Evolutionary conservation across 768 basidiomycete genomes (phyloP).

Genomic region (Pulveroboletus sp.): DNA sequence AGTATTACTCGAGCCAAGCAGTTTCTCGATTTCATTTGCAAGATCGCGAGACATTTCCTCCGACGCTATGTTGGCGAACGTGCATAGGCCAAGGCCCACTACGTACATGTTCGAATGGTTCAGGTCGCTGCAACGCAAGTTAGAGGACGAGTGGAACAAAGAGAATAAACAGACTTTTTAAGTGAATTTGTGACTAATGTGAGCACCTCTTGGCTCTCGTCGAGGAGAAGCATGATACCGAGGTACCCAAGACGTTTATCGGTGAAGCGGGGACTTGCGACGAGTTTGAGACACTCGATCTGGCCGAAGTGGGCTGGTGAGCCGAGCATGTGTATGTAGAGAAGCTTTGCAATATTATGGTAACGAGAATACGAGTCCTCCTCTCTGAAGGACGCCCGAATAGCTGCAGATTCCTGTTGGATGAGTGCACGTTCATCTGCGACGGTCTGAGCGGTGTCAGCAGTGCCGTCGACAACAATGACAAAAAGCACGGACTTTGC

Average conservation of each 20-base stretch:
- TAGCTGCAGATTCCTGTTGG: slow-evolving; percentile 95
- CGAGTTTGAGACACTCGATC: slow-evolving; percentile 93
- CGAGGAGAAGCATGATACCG: slow-evolving; percentile 95
- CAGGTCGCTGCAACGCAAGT: slow-evolving; percentile 70
- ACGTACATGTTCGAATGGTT: slow-evolving; percentile 99
- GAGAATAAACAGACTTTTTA: slow-evolving; percentile 67
- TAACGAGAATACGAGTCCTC: slow-evolving; percentile 94
- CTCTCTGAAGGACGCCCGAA: slow-evolving; percentile 94
- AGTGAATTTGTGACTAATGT: slow-evolving; percentile 97
- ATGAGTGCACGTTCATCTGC: slow-evolving; percentile 97
- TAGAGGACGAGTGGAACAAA: slow-evolving; percentile 5
- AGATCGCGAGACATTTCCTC: slow-evolving; percentile 99
- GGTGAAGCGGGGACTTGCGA: slow-evolving; percentile 90
- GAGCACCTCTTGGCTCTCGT: slow-evolving; percentile 96
- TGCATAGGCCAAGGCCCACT: slow-evolving; percentile 94
- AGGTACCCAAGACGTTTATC: slow-evolving; percentile 97
- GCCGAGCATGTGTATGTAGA: slow-evolving; percentile 99
- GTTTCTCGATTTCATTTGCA: slow-evolving; percentile 95
- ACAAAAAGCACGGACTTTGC: slow-evolving; percentile 62
- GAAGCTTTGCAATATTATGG: slow-evolving; percentile 95
- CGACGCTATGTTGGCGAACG: slow-evolving; percentile 97
- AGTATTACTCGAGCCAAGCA: slow-evolving; percentile 94
- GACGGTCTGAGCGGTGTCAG: slow-evolving; percentile 62
- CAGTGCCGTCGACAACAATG: slow-evolving; percentile 8
- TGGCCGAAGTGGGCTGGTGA: slow-evolving; percentile 99